Conservation (phyloP, 495 filamentous ascomycete genomes). For the Penicillium ochrochloron region DNA sequence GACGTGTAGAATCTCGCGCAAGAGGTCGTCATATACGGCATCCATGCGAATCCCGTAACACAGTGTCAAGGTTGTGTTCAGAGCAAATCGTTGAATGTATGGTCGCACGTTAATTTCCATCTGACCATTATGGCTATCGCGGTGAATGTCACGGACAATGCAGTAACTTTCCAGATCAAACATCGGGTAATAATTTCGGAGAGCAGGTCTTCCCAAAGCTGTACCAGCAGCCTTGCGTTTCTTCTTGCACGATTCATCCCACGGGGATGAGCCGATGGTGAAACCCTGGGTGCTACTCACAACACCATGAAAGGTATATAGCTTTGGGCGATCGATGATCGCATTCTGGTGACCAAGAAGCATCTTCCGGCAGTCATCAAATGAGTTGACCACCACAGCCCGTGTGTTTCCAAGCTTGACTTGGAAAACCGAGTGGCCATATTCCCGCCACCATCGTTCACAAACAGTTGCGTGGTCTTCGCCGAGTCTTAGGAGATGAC, state of each 20-base stretch:
- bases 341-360: conserved; percentile 52
- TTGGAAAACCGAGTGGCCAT: conserved; percentile 58
- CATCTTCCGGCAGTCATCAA: conserved; percentile 51
- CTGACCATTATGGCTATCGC: conserved; percentile 44
- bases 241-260: conserved; percentile 58
- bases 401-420: conserved; percentile 58
- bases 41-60: conserved; percentile 63
- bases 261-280: conserved; percentile 51
- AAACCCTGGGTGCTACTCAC: conserved; percentile 52
- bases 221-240: conserved; percentile 56
- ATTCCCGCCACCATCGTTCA: conserved; percentile 57
- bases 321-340: conserved; percentile 51
- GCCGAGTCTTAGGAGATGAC: conserved; percentile 59
- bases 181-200: conserved; percentile 54
- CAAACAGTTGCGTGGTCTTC: conserved; percentile 60
- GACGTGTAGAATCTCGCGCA: conserved; percentile 56
- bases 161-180: conserved; percentile 57
- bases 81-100: conserved; percentile 53
- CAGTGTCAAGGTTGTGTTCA: conserved; percentile 56
- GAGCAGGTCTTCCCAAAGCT: conserved; percentile 47
- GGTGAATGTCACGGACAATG: conserved; percentile 50
- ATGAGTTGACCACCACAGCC: conserved; percentile 54
- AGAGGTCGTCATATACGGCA: conserved; percentile 50
- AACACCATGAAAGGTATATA: conserved; percentile 55
- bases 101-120: conserved; percentile 45